Base-by-base conservation (phyloP, 2,329 filamentous ascomycete species). In the Cordyceps fumosorosea region DNA sequence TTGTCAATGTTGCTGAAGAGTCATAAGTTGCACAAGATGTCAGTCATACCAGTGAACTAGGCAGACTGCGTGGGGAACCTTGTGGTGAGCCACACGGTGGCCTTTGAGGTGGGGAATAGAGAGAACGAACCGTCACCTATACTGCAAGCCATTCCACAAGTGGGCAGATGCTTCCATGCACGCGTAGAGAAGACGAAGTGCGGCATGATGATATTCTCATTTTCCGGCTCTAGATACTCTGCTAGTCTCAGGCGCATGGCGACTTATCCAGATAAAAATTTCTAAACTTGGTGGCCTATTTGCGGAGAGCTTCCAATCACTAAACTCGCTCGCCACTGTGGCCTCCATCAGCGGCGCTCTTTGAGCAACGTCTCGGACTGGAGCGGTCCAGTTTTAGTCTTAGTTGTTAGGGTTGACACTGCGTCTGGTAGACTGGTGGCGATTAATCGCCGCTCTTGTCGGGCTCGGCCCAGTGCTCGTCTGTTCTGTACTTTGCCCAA, bases 61-160 rank as follows among this genome's bases (percentile, higher is more conserved):
- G 44, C 52, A 55, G 42, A 62, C 52, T 57, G 20, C 55, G 58
- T 55, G 58, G 58, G 51, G 56, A 59, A 51, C 42, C 14, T 6
- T 29, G 22, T n/a, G 32, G 51, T 56, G 59, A 55, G 59, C 59
- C 59, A 61, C 29, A 29, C 51, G 52, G 59, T 53, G 58, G 44
- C 37, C 58, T 34, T 22, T n/a, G 45, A 14, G 24, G 60, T 62
- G 60, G 53, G 16, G 60, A 59, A 18, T n/a, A 37, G 10, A 45
- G 29, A 32, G 40, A 50, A 3, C 42, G 34, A 37, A 37, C 11
- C 34, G 29, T 18, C 14, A n/a, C 45, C 50, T 8, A 47, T n/a
- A n/a, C n/a, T n/a, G n/a, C 32, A 53, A 18, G 24, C 47, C 34
- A 32, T 54, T 32, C 51, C 50, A 16, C 59, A 32, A 61, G 44